Conservation (phyloP, 805 yeast species). For the Candida krabiensis region DNA sequence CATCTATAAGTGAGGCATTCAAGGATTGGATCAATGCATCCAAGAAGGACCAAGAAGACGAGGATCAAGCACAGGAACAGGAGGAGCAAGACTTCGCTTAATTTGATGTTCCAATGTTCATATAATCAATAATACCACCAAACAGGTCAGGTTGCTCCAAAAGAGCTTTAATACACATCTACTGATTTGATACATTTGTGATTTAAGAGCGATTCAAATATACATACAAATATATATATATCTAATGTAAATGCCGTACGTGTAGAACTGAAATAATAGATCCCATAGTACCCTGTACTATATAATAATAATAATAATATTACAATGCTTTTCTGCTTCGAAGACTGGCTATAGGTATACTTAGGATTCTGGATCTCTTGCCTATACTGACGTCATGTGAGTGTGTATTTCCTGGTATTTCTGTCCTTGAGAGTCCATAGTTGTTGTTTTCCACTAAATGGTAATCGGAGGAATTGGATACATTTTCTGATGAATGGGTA, state of each 20-base stretch:
- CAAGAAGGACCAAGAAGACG: constrained; percentile 7
- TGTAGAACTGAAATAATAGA: too few species aligned
- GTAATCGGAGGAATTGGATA: background rate
- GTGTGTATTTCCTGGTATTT: background rate
- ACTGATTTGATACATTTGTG: too few species aligned
- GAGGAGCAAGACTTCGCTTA: too few species aligned
- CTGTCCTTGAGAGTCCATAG: background rate
- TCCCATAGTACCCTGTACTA: too few species aligned
- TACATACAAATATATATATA: constrained; percentile 1
- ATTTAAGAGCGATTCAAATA: background rate
- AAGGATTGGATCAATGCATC: constrained; percentile 34
- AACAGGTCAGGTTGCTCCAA: too few species aligned
- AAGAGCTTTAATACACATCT: too few species aligned
- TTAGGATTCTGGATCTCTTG: constrained; percentile 27
- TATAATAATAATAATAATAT: too few species aligned
- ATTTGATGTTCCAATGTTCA: too few species aligned
- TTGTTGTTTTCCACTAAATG: background rate
- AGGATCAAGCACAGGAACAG: too few species aligned
- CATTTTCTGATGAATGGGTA: background rate
- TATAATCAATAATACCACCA: too few species aligned
- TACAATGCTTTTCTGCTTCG: constrained; percentile 17
- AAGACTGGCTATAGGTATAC: constrained; percentile 34
- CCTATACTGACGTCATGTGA: background rate
- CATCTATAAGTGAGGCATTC: constrained; percentile 35
- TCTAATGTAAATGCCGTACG: too few species aligned